Base-by-base conservation (phyloP, 192 early-diverging fungal genomes). In the Tieghemiomyces parasiticus region DNA sequence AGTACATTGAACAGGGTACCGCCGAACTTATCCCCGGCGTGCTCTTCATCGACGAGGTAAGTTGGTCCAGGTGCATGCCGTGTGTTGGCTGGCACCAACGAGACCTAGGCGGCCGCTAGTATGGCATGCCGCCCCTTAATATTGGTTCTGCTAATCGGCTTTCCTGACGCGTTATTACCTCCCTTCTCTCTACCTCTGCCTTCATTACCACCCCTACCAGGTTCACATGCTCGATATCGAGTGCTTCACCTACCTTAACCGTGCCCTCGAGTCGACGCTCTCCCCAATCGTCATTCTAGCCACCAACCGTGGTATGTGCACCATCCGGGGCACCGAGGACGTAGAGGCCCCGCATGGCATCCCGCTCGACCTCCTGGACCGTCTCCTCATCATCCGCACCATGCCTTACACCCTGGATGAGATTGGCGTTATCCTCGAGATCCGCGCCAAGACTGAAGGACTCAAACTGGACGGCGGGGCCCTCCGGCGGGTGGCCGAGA, bases 191-290 rank as follows among this genome's bases (percentile, higher is more conserved):
- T n/a, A n/a, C n/a, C n/a, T n/a, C n/a, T n/a, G n/a, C n/a, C n/a
- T n/a, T n/a, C n/a, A n/a, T n/a, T n/a, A n/a, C n/a, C 35, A 0
- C 61, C 3, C 35, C 19, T 0, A 14, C 22, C 68, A 86, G 83
- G 94, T 97, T 19, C 96, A 99, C 67, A 97, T 99, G 90, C 80
- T 99, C 26, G 96, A 99, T 73, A 93, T 99, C 66, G 96, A 99
- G 69, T 99, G 93, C 75, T 99, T 99, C 67, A 97, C 96, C 1
- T 99, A 95, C 65, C 77, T 99, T 59, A 99, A 97, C 78, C 90
- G 94, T 38, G 96, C 96, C 29, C 77, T 99, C 26, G 96, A 99
- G 71, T 93, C 91, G 1, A 80, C 88, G 33, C 79, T 99, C 32
- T 88, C 91, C 12, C 96, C 96, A 24, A 95, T 99, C 66, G 96